Percentiles rank a stretch among this genome's conserved stretches.
Conservation (phyloP, 768 basidiomycete species). For the Boletus huronensis region DNA sequence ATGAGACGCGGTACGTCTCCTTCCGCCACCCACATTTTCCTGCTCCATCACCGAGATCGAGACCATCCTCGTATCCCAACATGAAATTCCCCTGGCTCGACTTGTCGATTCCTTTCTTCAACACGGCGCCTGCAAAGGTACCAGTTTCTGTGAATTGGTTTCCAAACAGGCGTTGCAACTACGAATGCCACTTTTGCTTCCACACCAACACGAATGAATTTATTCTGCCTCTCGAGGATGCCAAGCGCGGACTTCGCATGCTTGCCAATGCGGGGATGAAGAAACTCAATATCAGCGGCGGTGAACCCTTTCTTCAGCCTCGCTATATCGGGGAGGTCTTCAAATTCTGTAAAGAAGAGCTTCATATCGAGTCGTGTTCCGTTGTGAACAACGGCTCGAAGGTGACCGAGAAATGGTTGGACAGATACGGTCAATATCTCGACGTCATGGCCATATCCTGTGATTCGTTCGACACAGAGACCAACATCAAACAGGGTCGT, state of each 20-base stretch:
- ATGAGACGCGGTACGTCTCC: not conserved
- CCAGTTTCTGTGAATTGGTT: conserved; percentile 31
- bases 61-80: not conserved
- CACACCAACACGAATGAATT: conserved; percentile 36
- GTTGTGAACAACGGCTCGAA: conserved; percentile 38
- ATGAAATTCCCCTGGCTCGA: conserved; percentile 19
- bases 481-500: conserved; percentile 34
- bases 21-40: not conserved
- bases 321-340: conserved; percentile 38
- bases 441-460: conserved; percentile 44
- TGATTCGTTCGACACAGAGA: conserved; percentile 37
- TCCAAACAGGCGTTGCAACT: conserved; percentile 31
- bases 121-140: conserved; percentile 1
- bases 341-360: conserved; percentile 36
- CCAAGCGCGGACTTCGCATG: conserved; percentile 33
- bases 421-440: conserved; percentile 37
- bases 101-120: conserved; percentile 16
- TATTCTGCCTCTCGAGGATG: conserved; percentile 36
- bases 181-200: conserved; percentile 40
- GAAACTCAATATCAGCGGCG: conserved; percentile 37
- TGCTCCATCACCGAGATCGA: not conserved
- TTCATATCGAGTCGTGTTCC: conserved; percentile 34
- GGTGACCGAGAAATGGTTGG: conserved; percentile 41
- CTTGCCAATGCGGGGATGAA: conserved; percentile 34
- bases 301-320: conserved; percentile 38